Conservation (phyloP, 495 filamentous ascomycete species). For the Aspergillus mulundensis region DNA sequence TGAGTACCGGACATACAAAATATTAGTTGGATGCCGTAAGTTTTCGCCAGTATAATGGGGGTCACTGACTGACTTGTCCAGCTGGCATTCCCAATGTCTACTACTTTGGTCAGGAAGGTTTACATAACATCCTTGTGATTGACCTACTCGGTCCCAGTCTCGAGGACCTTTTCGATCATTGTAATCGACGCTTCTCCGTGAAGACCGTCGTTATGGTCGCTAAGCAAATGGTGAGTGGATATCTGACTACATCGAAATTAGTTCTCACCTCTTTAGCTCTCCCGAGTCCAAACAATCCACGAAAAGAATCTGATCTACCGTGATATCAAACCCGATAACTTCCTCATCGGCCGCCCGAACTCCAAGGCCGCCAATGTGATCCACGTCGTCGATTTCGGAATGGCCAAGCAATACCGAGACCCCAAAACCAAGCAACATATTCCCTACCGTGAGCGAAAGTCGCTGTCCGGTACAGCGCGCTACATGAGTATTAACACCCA, state of each 20-base stretch:
- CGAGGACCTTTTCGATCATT: constrained; percentile 97
- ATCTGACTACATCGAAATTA: not conserved
- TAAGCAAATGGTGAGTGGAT: constrained; percentile 85
- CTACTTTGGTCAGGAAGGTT: constrained; percentile 98
- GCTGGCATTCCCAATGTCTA: constrained; percentile 99
- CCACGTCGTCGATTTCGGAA: constrained; percentile 98
- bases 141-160: constrained; percentile 94
- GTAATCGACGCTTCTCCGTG: constrained; percentile 87
- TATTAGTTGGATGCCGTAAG: constrained; percentile 97
- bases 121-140: constrained; percentile 99
- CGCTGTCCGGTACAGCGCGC: constrained; percentile 90
- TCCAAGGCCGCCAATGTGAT: constrained; percentile 96
- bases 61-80: constrained; percentile 36
- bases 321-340: constrained; percentile 99
- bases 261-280: constrained; percentile 55
- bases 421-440: constrained; percentile 99
- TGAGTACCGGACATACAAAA: constrained; percentile 99
- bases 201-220: constrained; percentile 99
- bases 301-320: constrained; percentile 99
- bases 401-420: constrained; percentile 99
- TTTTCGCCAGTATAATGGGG: constrained; percentile 26
- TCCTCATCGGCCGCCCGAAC: constrained; percentile 90
- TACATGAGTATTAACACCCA: constrained; percentile 99
- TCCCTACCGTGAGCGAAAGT: constrained; percentile 96
- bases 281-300: constrained; percentile 97